Base-by-base conservation (phyloP, 495 filamentous ascomycete genomes). In the Hypoxylon fuscum region DNA sequence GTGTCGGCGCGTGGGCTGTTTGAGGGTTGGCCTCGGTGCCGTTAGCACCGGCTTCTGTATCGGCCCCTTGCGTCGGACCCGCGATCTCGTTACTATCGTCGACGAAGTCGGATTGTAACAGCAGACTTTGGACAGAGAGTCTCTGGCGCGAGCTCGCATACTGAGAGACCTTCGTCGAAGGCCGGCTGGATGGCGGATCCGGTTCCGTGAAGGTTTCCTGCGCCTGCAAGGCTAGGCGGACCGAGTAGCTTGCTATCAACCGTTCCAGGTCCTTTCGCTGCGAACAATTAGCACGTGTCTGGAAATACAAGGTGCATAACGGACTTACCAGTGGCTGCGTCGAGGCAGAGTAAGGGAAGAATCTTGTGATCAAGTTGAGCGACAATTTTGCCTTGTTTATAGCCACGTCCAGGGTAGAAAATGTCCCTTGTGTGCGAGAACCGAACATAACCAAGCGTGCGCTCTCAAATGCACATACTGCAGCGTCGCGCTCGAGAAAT, bases 21-120 rank as follows among this genome's bases (percentile, higher is more conserved):
- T 58, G 48, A 21, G 18, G 2, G 10, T n/a, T 23, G 6, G 38
- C 8, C 20, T 44, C 45, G 1, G 32, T 34, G 35, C 18, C 23
- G 17, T 27, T 34, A 6, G 54, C 2, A 15, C 14, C 8, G 0
- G 34, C 23, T 17, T 34, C 32, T 7, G 49, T 35, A 0, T 34
- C 60, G 22, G 47, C 9, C 12, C 31, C 45, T 29, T 47, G 54
- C n/a, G 35, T n/a, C 7, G 51, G 38, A 4, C 55, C 51, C 4
- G 63, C 67, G 23, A 70, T 63, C 55, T 70, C 64, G 53, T 59
- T 42, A 50, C 68, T 71, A 29, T 71, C 66, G 23, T 71, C 68
- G 18, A 62, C 68, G 40, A 71, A 71, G 34, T 68, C 65, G 11
- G 65, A 64, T 46, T 71, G 68, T 3, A 68, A 47, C 25, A 71